Conservation (phyloP, 2,329 filamentous ascomycete species). For the Fonsecaea multimorphosa region DNA sequence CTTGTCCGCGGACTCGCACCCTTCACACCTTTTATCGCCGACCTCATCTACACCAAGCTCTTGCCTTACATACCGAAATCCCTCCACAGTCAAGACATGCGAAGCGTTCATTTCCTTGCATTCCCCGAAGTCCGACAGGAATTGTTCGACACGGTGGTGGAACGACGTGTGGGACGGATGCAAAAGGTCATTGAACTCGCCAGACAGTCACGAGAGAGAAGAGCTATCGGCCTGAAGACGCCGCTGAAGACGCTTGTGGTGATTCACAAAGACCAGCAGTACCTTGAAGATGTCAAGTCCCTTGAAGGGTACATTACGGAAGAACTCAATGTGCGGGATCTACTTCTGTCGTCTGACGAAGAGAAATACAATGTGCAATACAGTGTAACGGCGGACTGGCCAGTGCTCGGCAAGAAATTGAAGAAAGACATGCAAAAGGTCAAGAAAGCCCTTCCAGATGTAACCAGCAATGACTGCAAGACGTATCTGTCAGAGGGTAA, state of each 20-base stretch:
- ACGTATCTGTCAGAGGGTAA: constrained; percentile 74
- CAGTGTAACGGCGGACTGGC: constrained; percentile 89
- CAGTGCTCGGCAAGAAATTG: constrained; percentile 92
- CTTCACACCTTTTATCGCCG: constrained; percentile 93
- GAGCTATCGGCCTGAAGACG: constrained; percentile 84
- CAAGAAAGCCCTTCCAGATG: constrained; percentile 81
- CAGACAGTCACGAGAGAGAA: constrained; percentile 82
- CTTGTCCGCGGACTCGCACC: constrained; percentile 86
- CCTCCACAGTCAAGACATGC: constrained; percentile 71
- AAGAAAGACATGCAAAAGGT: constrained; percentile 93
- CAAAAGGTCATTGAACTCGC: constrained; percentile 93
- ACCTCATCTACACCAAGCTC: constrained; percentile 88
- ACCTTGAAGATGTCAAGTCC: constrained; percentile 83
- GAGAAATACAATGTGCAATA: constrained; percentile 91
- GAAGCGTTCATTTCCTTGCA: constrained; percentile 88
- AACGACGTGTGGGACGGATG: constrained; percentile 88
- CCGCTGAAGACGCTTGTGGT: constrained; percentile 89
- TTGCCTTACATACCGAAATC: constrained; percentile 79
- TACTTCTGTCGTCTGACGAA: constrained; percentile 85
- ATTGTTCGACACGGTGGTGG: constrained; percentile 83
- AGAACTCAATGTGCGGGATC: constrained; percentile 86
- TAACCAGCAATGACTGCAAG: constrained; percentile 82
- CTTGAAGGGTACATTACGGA: constrained; percentile 88
- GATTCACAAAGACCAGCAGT: constrained; percentile 81
- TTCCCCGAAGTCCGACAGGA: constrained; percentile 90